Base-by-base conservation (phyloP, 2,329 filamentous ascomycete species). In the Diaporthe amygdali region DNA sequence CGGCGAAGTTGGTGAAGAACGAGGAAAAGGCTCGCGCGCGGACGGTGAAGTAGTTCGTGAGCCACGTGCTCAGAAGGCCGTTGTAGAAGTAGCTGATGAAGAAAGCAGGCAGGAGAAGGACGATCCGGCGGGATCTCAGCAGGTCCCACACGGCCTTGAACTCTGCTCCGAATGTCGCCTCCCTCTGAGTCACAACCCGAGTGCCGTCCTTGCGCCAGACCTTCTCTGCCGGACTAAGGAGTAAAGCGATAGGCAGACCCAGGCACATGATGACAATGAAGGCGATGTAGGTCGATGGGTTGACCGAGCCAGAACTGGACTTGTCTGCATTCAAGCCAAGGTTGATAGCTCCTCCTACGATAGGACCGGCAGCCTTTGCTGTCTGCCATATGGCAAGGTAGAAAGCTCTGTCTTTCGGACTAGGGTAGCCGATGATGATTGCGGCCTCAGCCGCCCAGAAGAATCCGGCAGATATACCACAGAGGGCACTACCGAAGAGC, bases 391-490 rank as follows among this genome's bases (percentile, higher is more conserved):
- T 84, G 83, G 47, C 72, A 77, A 85, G 81, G 69, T 86, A 87
- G 47, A 78, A 80, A 2, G 84, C 86, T 59, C 85, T 77, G 71
- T 86, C 87, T 2, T 78, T 74, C 1, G 82, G 80, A 71, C 87
- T 85, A 0, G 86, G 84, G 56, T 87, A 87, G 0, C 84, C 85
- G 14, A 86, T 77, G 0, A 84, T 85, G 5, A 87, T 81, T 0
- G 86, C 84, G 15, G 84, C 86, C 75, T 88, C 86, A 10, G 81
- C 81, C 0, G 84, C 84, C 85, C 86, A 88, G 77, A 87, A 87
- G 1, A 87, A 77, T 1, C 84, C 85, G 0, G 85, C 85, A 1
- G 82, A 84, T 30, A 86, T 75, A 37, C 86, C 86, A 75, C 85
- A 87, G 4, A 82, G 78, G 1, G 82, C 85, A 4, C 85, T 83